Conservation (phyloP, 495 filamentous ascomycete genomes). For the Penicillium malachiteum region DNA sequence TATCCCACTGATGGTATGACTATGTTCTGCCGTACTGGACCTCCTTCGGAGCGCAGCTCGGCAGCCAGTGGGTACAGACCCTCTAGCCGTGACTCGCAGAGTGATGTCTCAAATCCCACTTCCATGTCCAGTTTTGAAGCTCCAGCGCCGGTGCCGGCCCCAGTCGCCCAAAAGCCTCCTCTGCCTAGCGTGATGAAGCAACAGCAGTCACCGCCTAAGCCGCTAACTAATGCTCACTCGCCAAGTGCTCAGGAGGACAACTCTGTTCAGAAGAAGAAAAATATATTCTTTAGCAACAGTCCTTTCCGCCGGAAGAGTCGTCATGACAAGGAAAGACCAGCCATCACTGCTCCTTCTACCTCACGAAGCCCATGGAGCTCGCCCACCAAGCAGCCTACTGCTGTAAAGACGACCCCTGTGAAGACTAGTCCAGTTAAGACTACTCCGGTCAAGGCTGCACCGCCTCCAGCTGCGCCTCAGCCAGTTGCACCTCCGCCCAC, state of each 20-base stretch:
- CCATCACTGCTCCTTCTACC: conserved; percentile 15
- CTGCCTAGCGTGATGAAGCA: conserved; percentile 39
- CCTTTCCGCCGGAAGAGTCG: conserved; percentile 94
- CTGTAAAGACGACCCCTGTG: conserved; percentile 23
- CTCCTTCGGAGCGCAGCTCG: conserved; percentile 81
- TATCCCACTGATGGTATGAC: conserved; percentile 98
- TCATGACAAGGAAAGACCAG: conserved; percentile 70
- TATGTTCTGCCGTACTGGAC: conserved; percentile 88
- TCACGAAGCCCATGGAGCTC: conserved; percentile 35
- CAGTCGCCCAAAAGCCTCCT: conserved; percentile 11
- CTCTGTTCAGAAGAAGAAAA: conserved; percentile 69
- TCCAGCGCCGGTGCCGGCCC: conserved; percentile 28
- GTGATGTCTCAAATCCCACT: conserved; percentile 86
- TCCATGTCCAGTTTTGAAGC: conserved; percentile 81
- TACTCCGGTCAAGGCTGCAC: conserved; percentile 33
- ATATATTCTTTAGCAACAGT: conserved; percentile 92
- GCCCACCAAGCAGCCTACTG: conserved; percentile 29
- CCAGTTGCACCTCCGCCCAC: too few species aligned
- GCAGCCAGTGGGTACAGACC: conserved; percentile 72
- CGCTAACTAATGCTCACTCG: conserved; percentile 47
- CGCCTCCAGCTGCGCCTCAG: neutral
- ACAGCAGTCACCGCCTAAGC: conserved; percentile 68
- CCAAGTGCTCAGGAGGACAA: conserved; percentile 57
- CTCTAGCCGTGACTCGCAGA: conserved; percentile 84
- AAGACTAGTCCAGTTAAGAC: conserved; percentile 21